Evolutionary conservation across 2,329 filamentous ascomycete species (phyloP), one percentile per base, ranked within the genome.

Genomic region (Fonsecaea pedrosoi): DNA sequence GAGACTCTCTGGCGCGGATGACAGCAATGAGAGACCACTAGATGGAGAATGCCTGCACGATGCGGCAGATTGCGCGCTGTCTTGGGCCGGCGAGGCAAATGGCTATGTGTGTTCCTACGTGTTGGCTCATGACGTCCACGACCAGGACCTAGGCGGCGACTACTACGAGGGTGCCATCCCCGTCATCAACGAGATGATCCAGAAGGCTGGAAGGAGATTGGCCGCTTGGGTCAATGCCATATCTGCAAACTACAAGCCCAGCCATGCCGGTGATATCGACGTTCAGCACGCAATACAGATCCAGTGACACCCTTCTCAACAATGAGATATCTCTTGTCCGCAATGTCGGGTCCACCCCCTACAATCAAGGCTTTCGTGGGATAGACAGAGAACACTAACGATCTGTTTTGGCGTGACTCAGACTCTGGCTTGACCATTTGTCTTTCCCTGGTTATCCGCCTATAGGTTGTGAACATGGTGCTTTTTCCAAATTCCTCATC

Each of bases 61-160:
- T 40, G 58, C 69, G 4, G 48, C 62, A 10, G 54, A 62, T 1
- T 71, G 75, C 0, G 82, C 84, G 71, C 88, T 91, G 67, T 80
- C 78, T 57, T 76, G 78, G 13, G 89, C 89, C 58, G 84, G 79
- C 35, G 86, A 90, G 75, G 82, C 84, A 10, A 90, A 91, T 74
- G 79, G 82, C 8, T 83, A 85, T 72, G 84, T 92, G 42, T 90
- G 86, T 76, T 81, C 82, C 2, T 83, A 87, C 73, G 89, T 91
- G 8, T 78, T 92, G 62, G 87, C 88, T 0, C 80, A 89, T 40
- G 89, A 83, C 7, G 87, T 90, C 61, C 79, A 78, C 13, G 85
- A 83, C 18, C 80, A 87, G 76, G 73, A 74, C 58, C 65, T 74
- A 4, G 69, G 63, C 37, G 69, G 62, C 6, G 64, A 62, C 18